phyloP scores from a whole-genome alignment of 2,329 filamentous ascomycete species.

The Monilinia fructicola region DNA sequence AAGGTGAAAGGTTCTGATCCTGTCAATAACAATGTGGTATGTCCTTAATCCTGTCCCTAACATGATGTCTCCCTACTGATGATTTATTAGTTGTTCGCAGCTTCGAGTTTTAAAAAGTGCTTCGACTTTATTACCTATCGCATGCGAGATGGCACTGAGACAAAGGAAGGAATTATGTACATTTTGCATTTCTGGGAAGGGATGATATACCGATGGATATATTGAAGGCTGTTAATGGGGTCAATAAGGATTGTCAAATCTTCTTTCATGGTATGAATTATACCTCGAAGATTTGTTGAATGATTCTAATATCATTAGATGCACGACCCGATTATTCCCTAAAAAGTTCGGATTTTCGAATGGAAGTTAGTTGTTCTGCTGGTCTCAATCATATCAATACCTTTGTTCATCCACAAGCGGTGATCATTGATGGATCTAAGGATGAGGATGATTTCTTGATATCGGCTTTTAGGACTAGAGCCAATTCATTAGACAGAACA shows the following conservation, averaged over 20 bases:
- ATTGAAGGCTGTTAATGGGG: constrained; percentile 74
- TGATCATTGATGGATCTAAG: constrained; percentile 61
- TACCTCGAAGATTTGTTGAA: constrained; percentile 9
- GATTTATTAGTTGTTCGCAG: constrained; percentile 61
- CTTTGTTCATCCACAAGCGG: constrained; percentile 74
- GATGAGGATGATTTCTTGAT: constrained; percentile 70
- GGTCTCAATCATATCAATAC: constrained; percentile 71
- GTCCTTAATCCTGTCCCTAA: constrained; percentile 14
- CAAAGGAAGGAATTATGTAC: constrained; percentile 68
- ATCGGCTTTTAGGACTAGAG: constrained; percentile 56
- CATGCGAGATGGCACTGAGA: constrained; percentile 78
- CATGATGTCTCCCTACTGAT: constrained; percentile 21
- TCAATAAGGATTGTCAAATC: constrained; percentile 68
- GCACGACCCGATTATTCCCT: constrained; percentile 72
- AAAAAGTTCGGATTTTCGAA: constrained; percentile 67
- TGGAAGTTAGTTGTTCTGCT: constrained; percentile 62
- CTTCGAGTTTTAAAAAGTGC: constrained; percentile 71
- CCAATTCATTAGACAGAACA: constrained; percentile 53
- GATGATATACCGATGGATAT: constrained; percentile 67
- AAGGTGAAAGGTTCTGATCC: constrained; percentile 52
- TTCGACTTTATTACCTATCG: constrained; percentile 72
- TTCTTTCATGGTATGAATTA: constrained; percentile 51
- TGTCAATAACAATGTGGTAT: constrained; percentile 68
- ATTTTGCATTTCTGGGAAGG: constrained; percentile 76
- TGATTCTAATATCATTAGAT: constrained; percentile 49